Evolutionary conservation across 2,329 filamentous ascomycete genomes (phyloP).

Genomic region (Botrytis squamosa): DNA sequence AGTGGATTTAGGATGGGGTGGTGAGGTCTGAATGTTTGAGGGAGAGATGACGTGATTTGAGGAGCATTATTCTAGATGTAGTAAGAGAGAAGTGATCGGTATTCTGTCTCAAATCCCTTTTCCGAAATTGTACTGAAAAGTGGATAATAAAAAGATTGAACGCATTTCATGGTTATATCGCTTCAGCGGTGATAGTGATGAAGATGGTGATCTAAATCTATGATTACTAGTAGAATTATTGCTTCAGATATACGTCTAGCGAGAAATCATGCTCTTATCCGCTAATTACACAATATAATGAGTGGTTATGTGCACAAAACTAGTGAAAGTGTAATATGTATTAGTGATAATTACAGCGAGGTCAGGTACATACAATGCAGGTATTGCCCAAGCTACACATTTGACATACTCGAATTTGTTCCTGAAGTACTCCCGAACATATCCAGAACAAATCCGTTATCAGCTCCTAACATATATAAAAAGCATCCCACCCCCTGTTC

Average conservation of each 20-base stretch:
- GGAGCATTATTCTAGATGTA: too few relatives aligned
- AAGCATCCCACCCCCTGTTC: fast-evolving
- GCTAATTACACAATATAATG: neutral
- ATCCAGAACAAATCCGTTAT: neutral
- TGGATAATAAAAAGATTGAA: neutral
- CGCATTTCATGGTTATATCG: neutral
- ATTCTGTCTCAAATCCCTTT: neutral
- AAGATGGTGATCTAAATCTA: neutral
- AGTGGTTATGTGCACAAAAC: neutral
- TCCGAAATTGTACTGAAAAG: neutral
- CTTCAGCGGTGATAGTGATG: neutral
- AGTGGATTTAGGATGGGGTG: too few relatives aligned
- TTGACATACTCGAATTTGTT: neutral
- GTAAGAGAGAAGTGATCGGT: too few relatives aligned
- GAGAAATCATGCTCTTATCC: neutral
- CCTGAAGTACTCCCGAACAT: neutral
- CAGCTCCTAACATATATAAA: neutral
- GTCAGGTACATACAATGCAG: neutral
- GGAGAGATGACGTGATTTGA: neutral
- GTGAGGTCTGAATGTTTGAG: neutral
- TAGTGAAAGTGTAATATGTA: neutral
- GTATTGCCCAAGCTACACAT: neutral
- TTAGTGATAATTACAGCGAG: neutral
- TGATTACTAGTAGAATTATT: neutral
- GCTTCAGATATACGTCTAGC: neutral